Conservation (phyloP, 306 rosid species). For the Lathyrus oleraceus region DNA sequence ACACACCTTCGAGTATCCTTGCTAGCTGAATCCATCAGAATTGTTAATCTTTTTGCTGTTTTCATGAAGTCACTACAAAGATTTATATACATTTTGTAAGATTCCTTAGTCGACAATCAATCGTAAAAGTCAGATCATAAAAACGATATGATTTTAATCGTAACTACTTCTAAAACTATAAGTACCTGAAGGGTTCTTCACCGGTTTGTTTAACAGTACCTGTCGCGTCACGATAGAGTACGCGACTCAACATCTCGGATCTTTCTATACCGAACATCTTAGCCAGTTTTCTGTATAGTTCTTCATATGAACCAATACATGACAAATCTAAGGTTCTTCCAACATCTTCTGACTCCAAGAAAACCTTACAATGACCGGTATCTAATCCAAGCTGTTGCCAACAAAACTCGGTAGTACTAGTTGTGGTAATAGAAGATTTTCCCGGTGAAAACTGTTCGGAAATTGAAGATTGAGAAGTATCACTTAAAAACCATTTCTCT, state of each 20-base stretch:
- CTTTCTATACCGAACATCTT: slow-evolving; percentile 86
- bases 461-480: slow-evolving; percentile 42
- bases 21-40: slow-evolving; percentile 56
- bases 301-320: slow-evolving; percentile 72
- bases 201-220: slow-evolving; percentile 83
- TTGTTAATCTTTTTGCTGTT: slow-evolving; percentile 78
- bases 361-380: slow-evolving; percentile 89
- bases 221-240: slow-evolving; percentile 71
- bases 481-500: slow-evolving; percentile 48
- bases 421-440: slow-evolving; percentile 44
- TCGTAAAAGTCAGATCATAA: background rate
- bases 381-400: slow-evolving; percentile 62
- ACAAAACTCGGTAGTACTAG: slow-evolving; percentile 48
- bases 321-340: slow-evolving; percentile 84
- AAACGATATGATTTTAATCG: background rate
- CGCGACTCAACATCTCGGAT: slow-evolving; percentile 63
- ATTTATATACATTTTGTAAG: background rate
- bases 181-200: slow-evolving; percentile 79
- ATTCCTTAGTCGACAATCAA: background rate
- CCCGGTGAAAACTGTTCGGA: slow-evolving; percentile 43
- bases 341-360: slow-evolving; percentile 90
- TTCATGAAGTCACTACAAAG: slow-evolving; percentile 79
- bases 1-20: slow-evolving; percentile 61
- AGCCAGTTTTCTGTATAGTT: slow-evolving; percentile 67
- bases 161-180: background rate